Evolutionary conservation across 1,284 basidiomycete species (phyloP), one percentile per base, ranked within the genome.

Genomic region (Coriolopsis trogii): DNA sequence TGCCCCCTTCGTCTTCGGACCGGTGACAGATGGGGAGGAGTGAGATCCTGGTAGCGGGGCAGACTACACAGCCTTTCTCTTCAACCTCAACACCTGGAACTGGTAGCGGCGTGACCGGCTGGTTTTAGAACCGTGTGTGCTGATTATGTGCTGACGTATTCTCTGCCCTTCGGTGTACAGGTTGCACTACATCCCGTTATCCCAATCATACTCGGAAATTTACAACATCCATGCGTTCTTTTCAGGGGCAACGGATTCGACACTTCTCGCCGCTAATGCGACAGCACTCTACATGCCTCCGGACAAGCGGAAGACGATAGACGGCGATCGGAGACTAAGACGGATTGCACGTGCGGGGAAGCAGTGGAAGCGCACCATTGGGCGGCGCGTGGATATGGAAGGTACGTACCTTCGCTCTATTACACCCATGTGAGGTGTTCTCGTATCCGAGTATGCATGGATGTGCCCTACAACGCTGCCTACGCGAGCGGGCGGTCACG

Each of bases 221-320:
- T 96, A 97, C 74, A 95, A 96, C 65, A 83, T 98, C 48, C 83
- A 91, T 66, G 80, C 91, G 4, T 97, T 87, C 76, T 97, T 96
- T 74, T 91, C 91, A 0, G 93, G 93, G 2, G 84, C 88, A 2
- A 82, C 89, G 1, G 67, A 73, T 6, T 76, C 84, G 1, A 83
- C 85, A 50, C 70, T 89, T 12, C 67, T 75, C 15, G 75, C 80
- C 0, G 75, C 80, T 33, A 87, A 85, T 54, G 75, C 77, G n/a
- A 77, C 76, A 0, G 58, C 68, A 13, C 56, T 65, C 25, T 25
- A 53, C 12, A 28, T 58, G 30, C 60, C 70, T 12, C 59, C 67
- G 20, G 62, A 56, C 16, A 59, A 68, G 55, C 63, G 75, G 63
- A 61, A 75, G 66, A 56, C 73, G 40, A 57, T 81, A 15, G 82